Base-by-base conservation (phyloP, 2,329 filamentous ascomycete species). In the Rutstroemia sp. region DNA sequence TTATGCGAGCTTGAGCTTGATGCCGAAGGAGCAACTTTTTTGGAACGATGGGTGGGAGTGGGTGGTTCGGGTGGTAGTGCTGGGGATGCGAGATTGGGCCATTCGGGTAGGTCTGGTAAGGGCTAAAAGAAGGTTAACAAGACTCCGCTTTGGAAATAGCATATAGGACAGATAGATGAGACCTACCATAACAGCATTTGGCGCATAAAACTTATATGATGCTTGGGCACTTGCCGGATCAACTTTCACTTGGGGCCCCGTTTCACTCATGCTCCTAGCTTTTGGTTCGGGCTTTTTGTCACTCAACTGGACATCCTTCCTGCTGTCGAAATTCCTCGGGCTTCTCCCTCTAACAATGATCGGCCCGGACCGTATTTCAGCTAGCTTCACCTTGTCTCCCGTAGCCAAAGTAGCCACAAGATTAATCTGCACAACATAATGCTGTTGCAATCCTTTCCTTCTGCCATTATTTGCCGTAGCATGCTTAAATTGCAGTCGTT, bases 381-480 rank as follows among this genome's bases (percentile, higher is more conserved):
- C 89, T 60, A 97, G 84, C 60, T 80, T 82, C 55, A 87, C 76
- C 10, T 87, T 90, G 0, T 88, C 80, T 40, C 72, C 76, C 1
- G 73, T 73, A 52, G 80, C 76, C n/a, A 89, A 75, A 53, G 88
- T 92, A 19, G 88, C 91, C 39, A 94, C 75, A 9, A 96, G 79
- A 70, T 86, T 91, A 57, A 97, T 84, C 59, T 89, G 86, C 48
- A 97, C 88, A 1, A 95, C 81, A 69, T 96, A 97, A 70, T 96
- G 92, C 71, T 97, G 92, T 69, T 97, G 92, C 48, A 96, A 75
- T 61, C 95, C 92, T 73, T 96, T 96, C 63, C 92, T 82, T 54
- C 92, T 83, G 12, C 92, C 92, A 68, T 97, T 97, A 70, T 97
- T 97, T 51, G 92, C 92, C 0, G 92, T 97, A 2, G 92, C 92